Conservation (phyloP, 176 grass and related monocot genomes). For the Juncus inflexus region DNA sequence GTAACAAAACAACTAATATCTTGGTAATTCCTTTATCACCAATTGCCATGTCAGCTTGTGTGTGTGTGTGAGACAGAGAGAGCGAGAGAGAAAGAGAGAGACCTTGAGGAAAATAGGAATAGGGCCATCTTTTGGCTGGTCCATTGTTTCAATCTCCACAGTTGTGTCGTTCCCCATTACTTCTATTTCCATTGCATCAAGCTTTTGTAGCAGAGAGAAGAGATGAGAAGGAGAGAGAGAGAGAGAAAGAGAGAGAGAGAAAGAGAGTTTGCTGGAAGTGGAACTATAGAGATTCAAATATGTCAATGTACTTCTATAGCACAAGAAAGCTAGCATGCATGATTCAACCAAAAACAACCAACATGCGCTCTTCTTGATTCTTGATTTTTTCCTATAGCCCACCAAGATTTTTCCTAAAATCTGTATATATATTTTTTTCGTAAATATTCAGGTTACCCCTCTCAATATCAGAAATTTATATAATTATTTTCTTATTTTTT, state of each 20-base stretch:
- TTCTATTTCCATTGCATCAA: constrained; percentile 40
- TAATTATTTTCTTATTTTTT: no score
- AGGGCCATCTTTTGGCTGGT: constrained; percentile 51
- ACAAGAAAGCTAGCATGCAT: constrained; percentile 23
- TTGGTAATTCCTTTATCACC: no score
- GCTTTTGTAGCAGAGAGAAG: constrained; percentile 35
- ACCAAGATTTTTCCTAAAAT: constrained; percentile 69
- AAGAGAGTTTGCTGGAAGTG: constrained; percentile 14
- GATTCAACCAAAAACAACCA: background rate
- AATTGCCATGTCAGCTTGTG: background rate
- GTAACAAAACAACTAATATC: no score
- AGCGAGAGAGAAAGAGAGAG: background rate
- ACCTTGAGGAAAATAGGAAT: constrained; percentile 96
- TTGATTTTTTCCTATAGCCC: constrained; percentile 40
- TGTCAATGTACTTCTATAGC: constrained; percentile 19
- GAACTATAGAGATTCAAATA: background rate
- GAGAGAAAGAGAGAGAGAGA: constrained; percentile 24
- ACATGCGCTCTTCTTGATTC: constrained; percentile 27
- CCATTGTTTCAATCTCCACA: constrained; percentile 39
- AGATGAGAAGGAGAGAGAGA: constrained; percentile 20
- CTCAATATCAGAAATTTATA: no score
- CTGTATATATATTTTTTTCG: background rate
- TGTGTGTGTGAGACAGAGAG: background rate
- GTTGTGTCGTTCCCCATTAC: constrained; percentile 20
- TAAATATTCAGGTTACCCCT: no score